phyloP scores from a whole-genome alignment of 73 alveolate species.

The Uronychia setigera region DNA sequence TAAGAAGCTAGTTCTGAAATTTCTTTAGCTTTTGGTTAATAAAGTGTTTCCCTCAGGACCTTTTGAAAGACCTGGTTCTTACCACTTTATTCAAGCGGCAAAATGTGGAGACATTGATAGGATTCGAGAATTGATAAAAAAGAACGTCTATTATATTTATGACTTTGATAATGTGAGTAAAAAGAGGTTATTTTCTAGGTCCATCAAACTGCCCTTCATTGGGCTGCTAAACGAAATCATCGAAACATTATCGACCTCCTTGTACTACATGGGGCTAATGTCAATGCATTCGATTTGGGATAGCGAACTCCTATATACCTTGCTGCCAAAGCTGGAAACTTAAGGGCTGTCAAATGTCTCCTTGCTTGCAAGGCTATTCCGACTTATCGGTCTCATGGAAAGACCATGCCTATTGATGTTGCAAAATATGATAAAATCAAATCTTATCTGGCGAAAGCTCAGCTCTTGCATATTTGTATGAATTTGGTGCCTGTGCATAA shows the following conservation, averaged over 20 bases:
- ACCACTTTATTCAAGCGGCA: background rate
- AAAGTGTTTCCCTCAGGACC: background rate
- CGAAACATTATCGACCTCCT: background rate
- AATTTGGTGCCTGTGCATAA: background rate
- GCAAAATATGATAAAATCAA: constrained; percentile 1
- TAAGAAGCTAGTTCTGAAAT: background rate
- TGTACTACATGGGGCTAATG: constrained; percentile 4
- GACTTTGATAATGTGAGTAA: background rate
- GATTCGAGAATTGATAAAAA: background rate
- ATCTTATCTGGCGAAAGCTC: constrained; percentile 9
- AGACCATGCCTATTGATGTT: constrained; percentile 11
- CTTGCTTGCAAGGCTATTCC: constrained; percentile 65
- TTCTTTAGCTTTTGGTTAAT: background rate
- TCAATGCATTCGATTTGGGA: constrained; percentile 51
- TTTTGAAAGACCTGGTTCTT: background rate
- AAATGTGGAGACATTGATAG: background rate
- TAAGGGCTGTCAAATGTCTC: constrained; percentile 18
- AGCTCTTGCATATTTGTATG: constrained; percentile 1
- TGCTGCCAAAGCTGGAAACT: constrained; percentile 46
- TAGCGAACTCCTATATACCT: constrained; percentile 57
- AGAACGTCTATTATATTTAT: background rate
- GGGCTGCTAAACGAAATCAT: constrained; percentile 35
- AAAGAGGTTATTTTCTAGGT: too few relatives aligned
- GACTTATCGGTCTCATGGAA: constrained; percentile 12
- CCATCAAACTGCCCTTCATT: constrained; percentile 33